Conservation (phyloP, 192 early-diverging fungal genomes). For the Entomortierella chlamydospora region DNA sequence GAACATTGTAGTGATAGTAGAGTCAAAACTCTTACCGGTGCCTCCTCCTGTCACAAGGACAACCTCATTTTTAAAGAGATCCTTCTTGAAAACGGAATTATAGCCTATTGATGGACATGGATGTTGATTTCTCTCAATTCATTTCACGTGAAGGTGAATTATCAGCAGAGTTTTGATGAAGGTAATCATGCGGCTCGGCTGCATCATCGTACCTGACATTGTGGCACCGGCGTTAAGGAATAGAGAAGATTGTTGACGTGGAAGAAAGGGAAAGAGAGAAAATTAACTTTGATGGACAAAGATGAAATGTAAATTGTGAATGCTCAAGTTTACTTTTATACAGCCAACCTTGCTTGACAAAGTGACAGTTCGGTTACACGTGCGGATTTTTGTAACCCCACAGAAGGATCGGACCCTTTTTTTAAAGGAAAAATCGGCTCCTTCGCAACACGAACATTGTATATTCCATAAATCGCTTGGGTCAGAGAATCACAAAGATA, state of each 20-base stretch:
- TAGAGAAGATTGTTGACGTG: not conserved
- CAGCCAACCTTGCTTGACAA: too few relatives aligned
- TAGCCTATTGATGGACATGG: conserved; percentile 27
- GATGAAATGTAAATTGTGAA: not conserved
- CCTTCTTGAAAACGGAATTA: conserved; percentile 53
- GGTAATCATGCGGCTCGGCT: too few relatives aligned
- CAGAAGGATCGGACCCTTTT: not conserved
- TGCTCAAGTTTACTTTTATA: not conserved
- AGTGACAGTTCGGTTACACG: not conserved
- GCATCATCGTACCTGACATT: too few relatives aligned
- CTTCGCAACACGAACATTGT: too few relatives aligned
- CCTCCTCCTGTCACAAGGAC: conserved; percentile 65
- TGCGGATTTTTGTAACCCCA: not conserved
- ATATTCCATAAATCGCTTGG: too few relatives aligned
- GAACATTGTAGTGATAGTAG: not conserved
- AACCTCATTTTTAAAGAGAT: conserved; percentile 57
- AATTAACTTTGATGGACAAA: not conserved
- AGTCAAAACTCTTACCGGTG: conserved; percentile 42
- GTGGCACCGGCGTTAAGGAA: not conserved
- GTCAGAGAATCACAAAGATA: too few relatives aligned
- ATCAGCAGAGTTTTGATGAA: too few relatives aligned
- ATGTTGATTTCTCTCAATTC: too few relatives aligned
- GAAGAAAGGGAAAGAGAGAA: not conserved
- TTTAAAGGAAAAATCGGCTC: not conserved
- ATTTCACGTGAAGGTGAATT: not conserved